Base-by-base conservation (phyloP, 2,329 filamentous ascomycete species). In the Lecanoromycetidae sp. region DNA sequence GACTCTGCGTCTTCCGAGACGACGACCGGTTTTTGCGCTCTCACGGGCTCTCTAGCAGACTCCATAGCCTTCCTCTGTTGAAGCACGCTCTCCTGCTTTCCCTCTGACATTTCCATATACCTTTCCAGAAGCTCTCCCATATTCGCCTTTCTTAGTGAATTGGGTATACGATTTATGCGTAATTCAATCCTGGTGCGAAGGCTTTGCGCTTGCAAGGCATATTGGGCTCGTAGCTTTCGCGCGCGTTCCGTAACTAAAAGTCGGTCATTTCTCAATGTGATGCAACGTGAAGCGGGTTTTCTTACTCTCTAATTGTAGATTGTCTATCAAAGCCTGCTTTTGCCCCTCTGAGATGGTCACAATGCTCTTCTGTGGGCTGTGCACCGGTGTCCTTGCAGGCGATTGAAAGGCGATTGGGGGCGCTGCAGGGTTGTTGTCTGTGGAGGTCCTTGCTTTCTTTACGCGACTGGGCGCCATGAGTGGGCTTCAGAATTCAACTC, bases 121-220 rank as follows among this genome's bases (percentile, higher is more conserved):
- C 75, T 75, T 35, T 75, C 69, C 5, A 88, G 62, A 7, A 96
- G 71, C 36, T 94, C 88, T 47, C 80, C 79, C 74, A 98, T 90
- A 48, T 78, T 93, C 52, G 79, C 74, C 59, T 82, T 84, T 50
- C 90, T 80, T 53, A 94, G 68, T 13, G 80, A 75, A 57, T 79
- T 76, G 6, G 91, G 91, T 44, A 96, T 91, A 45, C 91, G 81
- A 61, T 95, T 94, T 63, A 96, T 76, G 66, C 91, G 84, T 67
- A 94, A 84, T 64, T 95, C 88, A 44, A 98, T 82, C 52, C 90
- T 82, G 51, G 87, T 81, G 52, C 84, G 78, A 32, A 96, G 74
- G 53, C 84, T 84, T 63, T 90, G 84, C 19, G 87, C 84, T 64
- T 94, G 88, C 8, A 93, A 75, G 50, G 83, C 82, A 68, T 93